These are phyloP conservation scores for Saccharum hybrid DNA, from an alignment of 202 grass and related monocot genomes.

Conservation along the genomic window DNA sequence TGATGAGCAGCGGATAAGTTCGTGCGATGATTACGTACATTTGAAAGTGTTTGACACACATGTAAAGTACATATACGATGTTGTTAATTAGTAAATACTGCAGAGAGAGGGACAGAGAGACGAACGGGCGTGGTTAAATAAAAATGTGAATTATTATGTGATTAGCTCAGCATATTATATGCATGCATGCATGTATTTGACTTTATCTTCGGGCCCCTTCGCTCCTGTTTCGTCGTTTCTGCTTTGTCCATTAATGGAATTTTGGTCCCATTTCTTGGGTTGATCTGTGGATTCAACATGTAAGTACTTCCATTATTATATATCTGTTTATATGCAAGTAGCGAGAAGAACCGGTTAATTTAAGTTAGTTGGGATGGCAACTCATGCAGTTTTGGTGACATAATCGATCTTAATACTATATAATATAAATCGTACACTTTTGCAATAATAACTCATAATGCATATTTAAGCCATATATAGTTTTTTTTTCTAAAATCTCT, in stretches of 20 bases:
- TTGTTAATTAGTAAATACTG: slow-evolving; percentile 27
- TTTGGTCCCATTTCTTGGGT: slow-evolving; percentile 42
- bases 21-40: neutral
- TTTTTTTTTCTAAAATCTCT: no score
- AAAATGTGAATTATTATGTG: slow-evolving; percentile 42
- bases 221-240: slow-evolving; percentile 36
- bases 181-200: slow-evolving; percentile 25
- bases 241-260: slow-evolving; percentile 36
- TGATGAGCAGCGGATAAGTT: slow-evolving; percentile 17
- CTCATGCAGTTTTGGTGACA: neutral
- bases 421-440: no score
- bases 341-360: neutral
- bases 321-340: neutral
- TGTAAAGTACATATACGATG: slow-evolving; percentile 42
- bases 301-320: neutral
- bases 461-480: no score
- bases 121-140: slow-evolving; percentile 39
- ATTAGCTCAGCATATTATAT: slow-evolving; percentile 4
- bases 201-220: slow-evolving; percentile 30
- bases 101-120: neutral
- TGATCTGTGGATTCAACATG: slow-evolving; percentile 19
- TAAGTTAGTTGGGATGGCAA: neutral
- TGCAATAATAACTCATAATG: no score
- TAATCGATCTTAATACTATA: neutral
- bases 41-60: slow-evolving; percentile 33